A percentile compares a stretch with the other conserved stretches of the same genome.
These are phyloP conservation scores for Yarrowia sp. DNA, from an alignment of 805 yeast species.

Conservation along the genomic window DNA sequence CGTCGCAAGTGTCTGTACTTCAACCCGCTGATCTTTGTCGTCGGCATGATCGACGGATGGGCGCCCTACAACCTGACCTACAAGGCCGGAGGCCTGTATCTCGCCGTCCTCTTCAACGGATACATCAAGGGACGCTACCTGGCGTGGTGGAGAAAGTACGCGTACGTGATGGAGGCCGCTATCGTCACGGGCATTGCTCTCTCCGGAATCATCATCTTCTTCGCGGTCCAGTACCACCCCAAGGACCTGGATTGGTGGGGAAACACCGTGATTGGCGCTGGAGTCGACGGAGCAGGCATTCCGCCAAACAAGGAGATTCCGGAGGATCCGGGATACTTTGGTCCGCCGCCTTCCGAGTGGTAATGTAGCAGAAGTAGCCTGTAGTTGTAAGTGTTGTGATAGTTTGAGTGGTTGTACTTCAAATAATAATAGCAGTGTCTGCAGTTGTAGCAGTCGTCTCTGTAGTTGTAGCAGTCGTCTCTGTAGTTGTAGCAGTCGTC, in stretches of 20 bases:
- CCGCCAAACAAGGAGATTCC: not conserved
- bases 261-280: not conserved
- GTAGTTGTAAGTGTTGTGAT: not conserved
- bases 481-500: no score
- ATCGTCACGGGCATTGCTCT: not conserved
- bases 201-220: not conserved
- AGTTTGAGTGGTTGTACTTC: no score
- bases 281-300: not conserved
- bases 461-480: no score
- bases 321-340: not conserved
- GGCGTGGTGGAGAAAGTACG: constrained; percentile 3
- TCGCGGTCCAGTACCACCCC: not conserved
- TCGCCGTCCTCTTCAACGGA: not conserved
- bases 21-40: not conserved
- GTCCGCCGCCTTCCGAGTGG: not conserved
- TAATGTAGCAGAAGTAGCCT: not conserved
- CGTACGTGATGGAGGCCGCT: not conserved
- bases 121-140: not conserved
- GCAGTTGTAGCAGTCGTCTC: no score
- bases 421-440: no score
- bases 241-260: constrained; percentile 1
- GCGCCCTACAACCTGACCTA: not conserved
- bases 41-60: constrained; percentile 26
- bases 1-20: not conserved
- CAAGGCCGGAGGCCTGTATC: not conserved